Base-by-base conservation (phyloP, 2,329 filamentous ascomycete species). In the Diplocarpon rosae region DNA sequence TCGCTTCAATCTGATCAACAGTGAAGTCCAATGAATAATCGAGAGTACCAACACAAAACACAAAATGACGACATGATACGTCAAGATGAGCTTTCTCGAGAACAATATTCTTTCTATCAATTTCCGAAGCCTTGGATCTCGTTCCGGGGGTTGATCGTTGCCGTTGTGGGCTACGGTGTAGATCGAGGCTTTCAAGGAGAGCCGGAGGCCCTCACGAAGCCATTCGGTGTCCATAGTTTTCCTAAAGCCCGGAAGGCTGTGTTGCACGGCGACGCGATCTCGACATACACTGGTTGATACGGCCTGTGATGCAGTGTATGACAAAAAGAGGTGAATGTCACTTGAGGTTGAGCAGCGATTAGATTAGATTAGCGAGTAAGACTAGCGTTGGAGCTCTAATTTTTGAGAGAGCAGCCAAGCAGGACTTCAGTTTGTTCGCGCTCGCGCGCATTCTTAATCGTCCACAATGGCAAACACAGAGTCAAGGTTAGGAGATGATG, bases 401-500 rank as follows among this genome's bases (percentile, higher is more conserved):
- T 24, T 24, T 24, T 3, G 7, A 24, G 20, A 24, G 20, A 7
- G 20, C 20, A 24, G 20, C 20, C 20, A 24, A 7, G 20, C 20
- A 24, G 4, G 20, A 24, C 20, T 3, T 4, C 20, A 24, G 20
- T 7, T 24, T 24, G 20, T 24, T 24, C 20, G 20, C 20, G 20
- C 20, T 7, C 3, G 20, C 32, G 39, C 30, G 27, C 43, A 46
- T 30, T 17, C 40, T 41, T 35, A 33, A 5, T 41, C 42, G 38
- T 27, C 36, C 33, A 46, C 34, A 24, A 61, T 61, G 59, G 55
- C 56, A 45, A 56, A 59, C 30, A 48, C 51, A 43, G 49, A 48
- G n/a, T 33, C 39, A 5, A 56, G 58, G 58, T 61, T 49, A 51
- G 53, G 44, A 9, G 5, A n/a, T 6, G 1, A 8, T 29, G 16